Evolutionary conservation across 73 alveolate species (phyloP).

Genomic region (Stentor roeselii): DNA sequence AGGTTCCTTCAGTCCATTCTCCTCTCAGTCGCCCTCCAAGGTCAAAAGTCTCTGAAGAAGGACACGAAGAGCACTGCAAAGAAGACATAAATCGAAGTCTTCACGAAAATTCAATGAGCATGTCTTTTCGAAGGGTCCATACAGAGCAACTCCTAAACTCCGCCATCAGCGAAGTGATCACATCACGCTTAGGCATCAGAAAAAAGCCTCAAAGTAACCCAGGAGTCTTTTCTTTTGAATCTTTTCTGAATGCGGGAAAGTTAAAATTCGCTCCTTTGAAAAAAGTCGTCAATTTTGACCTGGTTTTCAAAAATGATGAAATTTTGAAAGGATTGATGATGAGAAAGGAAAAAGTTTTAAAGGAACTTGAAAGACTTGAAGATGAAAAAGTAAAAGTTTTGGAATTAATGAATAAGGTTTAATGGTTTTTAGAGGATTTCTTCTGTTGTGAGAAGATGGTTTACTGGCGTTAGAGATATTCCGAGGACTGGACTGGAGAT

Average conservation of each 20-base stretch:
- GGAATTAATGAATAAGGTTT: not conserved
- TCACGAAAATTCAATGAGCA: constrained; percentile 8
- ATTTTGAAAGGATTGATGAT: not conserved
- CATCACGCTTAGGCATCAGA: not conserved
- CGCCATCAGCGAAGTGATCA: constrained; percentile 18
- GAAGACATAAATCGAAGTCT: not conserved
- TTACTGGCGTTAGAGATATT: too few relatives aligned
- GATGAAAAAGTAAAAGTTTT: not conserved
- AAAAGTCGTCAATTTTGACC: not conserved
- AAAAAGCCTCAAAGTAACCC: not conserved
- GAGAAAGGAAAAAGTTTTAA: not conserved
- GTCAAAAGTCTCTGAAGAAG: not conserved
- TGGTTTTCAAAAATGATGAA: not conserved
- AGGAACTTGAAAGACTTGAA: not conserved
- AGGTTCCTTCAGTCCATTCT: not conserved
- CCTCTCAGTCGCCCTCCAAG: not conserved
- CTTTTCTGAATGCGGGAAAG: not conserved
- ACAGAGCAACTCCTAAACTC: not conserved
- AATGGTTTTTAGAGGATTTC: too few relatives aligned
- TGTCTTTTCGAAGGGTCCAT: constrained; percentile 24
- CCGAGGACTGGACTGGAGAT: too few relatives aligned
- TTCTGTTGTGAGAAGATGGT: too few relatives aligned
- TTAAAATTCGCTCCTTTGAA: not conserved
- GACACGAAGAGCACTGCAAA: not conserved
- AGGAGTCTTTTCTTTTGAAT: not conserved